Percentiles rank a stretch among this genome's conserved stretches.
These are phyloP conservation scores for Pleurostoma richardsiae DNA, from an alignment of 2,329 filamentous ascomycete species.

Conservation along the genomic window DNA sequence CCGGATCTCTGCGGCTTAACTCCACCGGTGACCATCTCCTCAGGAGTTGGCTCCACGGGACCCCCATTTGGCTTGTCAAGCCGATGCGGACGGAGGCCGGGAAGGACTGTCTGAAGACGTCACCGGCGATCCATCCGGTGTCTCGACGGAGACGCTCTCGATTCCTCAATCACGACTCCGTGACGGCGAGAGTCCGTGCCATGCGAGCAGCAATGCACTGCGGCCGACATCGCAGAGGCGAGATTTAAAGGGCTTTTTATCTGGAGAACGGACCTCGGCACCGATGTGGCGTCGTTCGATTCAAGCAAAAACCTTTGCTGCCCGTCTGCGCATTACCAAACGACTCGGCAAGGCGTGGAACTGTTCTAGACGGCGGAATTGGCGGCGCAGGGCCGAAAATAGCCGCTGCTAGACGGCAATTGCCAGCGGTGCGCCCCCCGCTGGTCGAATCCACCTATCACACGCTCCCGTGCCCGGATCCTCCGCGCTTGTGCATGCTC, in stretches of 20 bases:
- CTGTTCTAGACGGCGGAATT: constrained; percentile 5
- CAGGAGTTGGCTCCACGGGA: background rate
- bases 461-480: too few species aligned
- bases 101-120: too few species aligned
- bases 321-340: background rate
- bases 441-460: too few species aligned
- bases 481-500: too few species aligned
- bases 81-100: background rate
- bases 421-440: background rate
- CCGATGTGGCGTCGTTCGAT: background rate
- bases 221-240: background rate
- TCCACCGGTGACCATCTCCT: background rate
- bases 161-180: background rate
- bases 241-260: background rate
- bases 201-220: background rate
- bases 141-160: background rate
- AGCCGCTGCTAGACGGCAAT: constrained; percentile 18
- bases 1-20: background rate
- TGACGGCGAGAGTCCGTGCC: background rate
- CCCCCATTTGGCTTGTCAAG: background rate
- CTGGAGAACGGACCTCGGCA: background rate
- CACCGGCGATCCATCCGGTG: background rate
- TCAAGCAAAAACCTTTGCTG: background rate
- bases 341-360: constrained; percentile 1
- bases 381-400: constrained; percentile 16